Evolutionary conservation across 805 yeast genomes (phyloP).

Genomic region (Debaryomyces tyrocola): DNA sequence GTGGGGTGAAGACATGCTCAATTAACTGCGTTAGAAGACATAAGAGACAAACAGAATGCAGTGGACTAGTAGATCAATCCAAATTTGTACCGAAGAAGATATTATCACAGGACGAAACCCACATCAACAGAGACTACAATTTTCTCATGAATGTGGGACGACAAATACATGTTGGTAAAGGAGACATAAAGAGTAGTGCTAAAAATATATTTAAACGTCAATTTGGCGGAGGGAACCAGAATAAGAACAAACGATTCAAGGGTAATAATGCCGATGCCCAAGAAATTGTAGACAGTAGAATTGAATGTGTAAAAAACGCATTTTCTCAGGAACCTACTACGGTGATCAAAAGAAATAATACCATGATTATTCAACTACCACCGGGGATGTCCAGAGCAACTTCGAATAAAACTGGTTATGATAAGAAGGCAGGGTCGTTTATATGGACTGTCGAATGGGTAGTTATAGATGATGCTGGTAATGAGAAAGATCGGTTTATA

Average conservation of each 20-base stretch:
- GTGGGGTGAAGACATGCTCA: slow-evolving; percentile 66
- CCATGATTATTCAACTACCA: slow-evolving; percentile 61
- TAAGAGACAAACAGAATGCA: slow-evolving; percentile 60
- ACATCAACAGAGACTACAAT: slow-evolving; percentile 82
- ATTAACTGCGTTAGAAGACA: slow-evolving; percentile 70
- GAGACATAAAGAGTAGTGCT: slow-evolving; percentile 45
- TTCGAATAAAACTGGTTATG: slow-evolving; percentile 69
- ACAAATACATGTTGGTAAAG: slow-evolving; percentile 55
- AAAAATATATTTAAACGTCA: slow-evolving; percentile 42
- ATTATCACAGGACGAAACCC: slow-evolving; percentile 37
- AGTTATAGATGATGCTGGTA: slow-evolving; percentile 31
- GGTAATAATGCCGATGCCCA: slow-evolving; percentile 5
- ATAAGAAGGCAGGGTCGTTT: slow-evolving; percentile 57
- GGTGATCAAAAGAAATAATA: slow-evolving; percentile 57
- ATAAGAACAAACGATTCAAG: slow-evolving; percentile 20
- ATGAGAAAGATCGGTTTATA: slow-evolving; percentile 33
- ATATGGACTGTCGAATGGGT: slow-evolving; percentile 84
- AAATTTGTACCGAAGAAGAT: slow-evolving; percentile 51
- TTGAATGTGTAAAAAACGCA: slow-evolving; percentile 17
- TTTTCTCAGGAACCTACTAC: slow-evolving; percentile 29
- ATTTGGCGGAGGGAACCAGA: slow-evolving; percentile 9
- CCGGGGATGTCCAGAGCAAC: slow-evolving; percentile 70
- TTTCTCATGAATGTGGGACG: slow-evolving; percentile 64
- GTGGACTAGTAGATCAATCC: slow-evolving; percentile 65
- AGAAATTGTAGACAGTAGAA: slow-evolving; percentile 21